A percentile compares a stretch with the other conserved stretches of the same genome.
phyloP scores from a whole-genome alignment of 2,329 filamentous ascomycete genomes.

The Periconia macrospinosa region DNA sequence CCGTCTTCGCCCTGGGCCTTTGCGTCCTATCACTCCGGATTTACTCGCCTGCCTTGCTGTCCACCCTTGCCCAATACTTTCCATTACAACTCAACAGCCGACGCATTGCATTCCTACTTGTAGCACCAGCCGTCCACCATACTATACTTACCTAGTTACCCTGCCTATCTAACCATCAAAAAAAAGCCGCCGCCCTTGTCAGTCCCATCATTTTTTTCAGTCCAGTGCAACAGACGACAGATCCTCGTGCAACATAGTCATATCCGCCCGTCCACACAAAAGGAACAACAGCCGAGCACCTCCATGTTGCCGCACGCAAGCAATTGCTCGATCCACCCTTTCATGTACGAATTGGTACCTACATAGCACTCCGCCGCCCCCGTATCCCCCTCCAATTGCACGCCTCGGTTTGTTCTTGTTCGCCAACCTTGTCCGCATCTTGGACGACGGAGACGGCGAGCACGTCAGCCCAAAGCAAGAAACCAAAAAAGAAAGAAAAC shows the following conservation, averaged over 20 bases:
- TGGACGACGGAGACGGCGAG: slow-evolving; percentile 30
- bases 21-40: slow-evolving; percentile 15
- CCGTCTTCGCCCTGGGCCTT: neutral
- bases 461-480: slow-evolving; percentile 31
- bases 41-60: neutral
- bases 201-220: slow-evolving; percentile 15
- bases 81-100: no score
- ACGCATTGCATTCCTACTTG: no score
- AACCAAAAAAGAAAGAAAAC: slow-evolving; percentile 25
- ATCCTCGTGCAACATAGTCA: no score
- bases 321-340: no score
- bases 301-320: no score
- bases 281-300: no score
- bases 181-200: neutral
- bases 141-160: neutral
- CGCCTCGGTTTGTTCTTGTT: neutral
- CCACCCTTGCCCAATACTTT: no score
- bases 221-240: neutral
- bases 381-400: neutral
- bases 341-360: neutral
- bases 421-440: slow-evolving; percentile 16
- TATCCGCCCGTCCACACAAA: no score
- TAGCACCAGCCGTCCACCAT: neutral
- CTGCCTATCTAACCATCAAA: neutral
- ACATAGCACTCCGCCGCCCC: neutral